Evolutionary conservation across 2,329 filamentous ascomycete species (phyloP), one percentile per base, ranked within the genome.

Genomic region (Fusarium humuli): DNA sequence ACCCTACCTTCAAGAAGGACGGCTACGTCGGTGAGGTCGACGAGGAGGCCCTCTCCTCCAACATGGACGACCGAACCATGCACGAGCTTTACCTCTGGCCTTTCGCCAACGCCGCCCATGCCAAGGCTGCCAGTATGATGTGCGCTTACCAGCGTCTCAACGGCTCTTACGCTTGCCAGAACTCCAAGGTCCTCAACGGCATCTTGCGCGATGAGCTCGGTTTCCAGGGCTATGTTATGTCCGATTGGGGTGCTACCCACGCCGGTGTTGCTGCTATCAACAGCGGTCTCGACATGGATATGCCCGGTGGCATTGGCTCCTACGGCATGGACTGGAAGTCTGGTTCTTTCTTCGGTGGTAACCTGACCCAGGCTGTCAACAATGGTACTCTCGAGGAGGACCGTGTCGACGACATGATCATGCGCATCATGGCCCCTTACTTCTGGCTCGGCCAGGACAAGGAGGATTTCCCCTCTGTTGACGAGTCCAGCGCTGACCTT

Each of bases 141-240:
- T 89, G 88, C 78, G 88, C 89, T 0, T 94, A 94, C 83, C 89
- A 93, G 75, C 91, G 92, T 74, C 78, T 94, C 79, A 97, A 97
- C 82, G 93, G 93, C 79, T 93, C 89, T 13, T 94, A 94, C 73
- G 86, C 81, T n/a, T 96, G 93, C 79, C 91, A 95, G 76, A 96
- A 96, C 82, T 91, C 90, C 34, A 90, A 92, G 75, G 79, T 91
- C 9, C 81, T 94, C 69, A 96, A 96, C 76, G 88, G 90, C 25
- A 81, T 96, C 4, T 82, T 96, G 66, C 95, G 95, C 81, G 86
- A 87, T 27, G 92, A 96, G 80, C 84, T 95, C 0, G 92, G 92
- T 45, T 95, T 95, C 81, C 91, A 94, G 73, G 92, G 92, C 0
- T 93, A 93, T 74, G 87, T 95, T 64, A 89, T 93, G 87, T 89